Percentiles rank a stretch among this genome's conserved stretches.
Conservation (phyloP, 1,139 yeast genomes). For the Diutina pseudorugosa region DNA sequence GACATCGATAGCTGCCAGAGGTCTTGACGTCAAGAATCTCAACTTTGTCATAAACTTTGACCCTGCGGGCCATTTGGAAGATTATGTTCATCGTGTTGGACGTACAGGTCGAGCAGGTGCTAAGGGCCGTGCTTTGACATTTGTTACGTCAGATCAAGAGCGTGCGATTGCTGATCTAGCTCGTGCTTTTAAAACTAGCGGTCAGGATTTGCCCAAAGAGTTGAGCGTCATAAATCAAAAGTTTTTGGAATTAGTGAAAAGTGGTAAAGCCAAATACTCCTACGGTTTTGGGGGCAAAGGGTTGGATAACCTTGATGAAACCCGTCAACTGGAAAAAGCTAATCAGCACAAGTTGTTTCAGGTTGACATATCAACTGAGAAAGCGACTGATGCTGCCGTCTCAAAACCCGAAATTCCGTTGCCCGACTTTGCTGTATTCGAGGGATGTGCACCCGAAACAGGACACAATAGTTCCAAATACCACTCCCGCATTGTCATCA, state of each 20-base stretch:
- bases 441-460: conserved; percentile 48
- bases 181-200: conserved; percentile 37
- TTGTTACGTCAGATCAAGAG: conserved; percentile 54
- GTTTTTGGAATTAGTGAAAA: conserved; percentile 51
- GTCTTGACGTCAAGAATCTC: conserved; percentile 78
- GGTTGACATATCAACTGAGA: neutral
- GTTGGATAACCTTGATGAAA: conserved; percentile 63
- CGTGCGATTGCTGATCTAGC: conserved; percentile 62
- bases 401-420: conserved; percentile 9
- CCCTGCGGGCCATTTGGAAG: conserved; percentile 88
- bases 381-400: conserved; percentile 4
- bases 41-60: conserved; percentile 77
- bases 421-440: conserved; percentile 38
- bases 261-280: conserved; percentile 55
- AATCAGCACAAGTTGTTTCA: conserved; percentile 30
- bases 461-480: conserved; percentile 53
- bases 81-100: conserved; percentile 93
- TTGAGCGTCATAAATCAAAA: conserved; percentile 9
- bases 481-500: conserved; percentile 65
- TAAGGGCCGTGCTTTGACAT: conserved; percentile 66
- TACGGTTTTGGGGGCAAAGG: conserved; percentile 95
- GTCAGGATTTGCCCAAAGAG: neutral
- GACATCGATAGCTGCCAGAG: conserved; percentile 92
- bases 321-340: conserved; percentile 45
- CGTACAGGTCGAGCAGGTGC: conserved; percentile 92